phyloP scores from a whole-genome alignment of 768 basidiomycete genomes.

The Russula lepida region DNA sequence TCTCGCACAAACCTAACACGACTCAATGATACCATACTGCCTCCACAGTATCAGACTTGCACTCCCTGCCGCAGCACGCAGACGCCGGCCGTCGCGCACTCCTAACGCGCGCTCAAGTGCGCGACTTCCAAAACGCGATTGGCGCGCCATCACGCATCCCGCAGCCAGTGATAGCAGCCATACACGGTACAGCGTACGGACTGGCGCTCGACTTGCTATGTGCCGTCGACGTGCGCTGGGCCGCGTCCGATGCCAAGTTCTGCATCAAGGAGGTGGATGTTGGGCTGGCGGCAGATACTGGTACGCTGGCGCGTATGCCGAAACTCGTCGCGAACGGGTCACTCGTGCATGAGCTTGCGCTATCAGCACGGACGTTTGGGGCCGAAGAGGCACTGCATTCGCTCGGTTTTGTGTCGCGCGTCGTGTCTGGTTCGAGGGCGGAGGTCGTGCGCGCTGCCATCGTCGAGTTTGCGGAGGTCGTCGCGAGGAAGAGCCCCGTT shows the following conservation, averaged over 20 bases:
- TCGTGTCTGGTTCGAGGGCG: slow-evolving; percentile 50
- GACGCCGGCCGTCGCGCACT: slow-evolving; percentile 52
- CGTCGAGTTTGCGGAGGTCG: slow-evolving; percentile 51
- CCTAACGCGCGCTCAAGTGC: slow-evolving; percentile 38
- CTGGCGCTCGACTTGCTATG: slow-evolving; percentile 69
- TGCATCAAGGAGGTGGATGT: slow-evolving; percentile 83
- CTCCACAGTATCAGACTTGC: slow-evolving; percentile 6
- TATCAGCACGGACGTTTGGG: slow-evolving; percentile 64
- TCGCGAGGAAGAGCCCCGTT: slow-evolving; percentile 72
- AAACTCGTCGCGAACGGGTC: slow-evolving; percentile 71
- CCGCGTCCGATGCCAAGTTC: slow-evolving; percentile 53
- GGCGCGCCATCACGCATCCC: slow-evolving; percentile 55
- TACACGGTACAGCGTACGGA: slow-evolving; percentile 68
- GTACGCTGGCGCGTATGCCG: slow-evolving; percentile 74
- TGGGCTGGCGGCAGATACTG: slow-evolving; percentile 82
- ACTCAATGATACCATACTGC: neutral
- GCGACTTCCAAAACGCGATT: slow-evolving; percentile 63
- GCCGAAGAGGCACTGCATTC: slow-evolving; percentile 52
- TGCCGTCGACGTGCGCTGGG: slow-evolving; percentile 74
- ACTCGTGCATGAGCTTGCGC: slow-evolving; percentile 63
- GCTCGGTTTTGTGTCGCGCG: slow-evolving; percentile 64
- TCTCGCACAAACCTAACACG: neutral
- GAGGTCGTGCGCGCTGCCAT: slow-evolving; percentile 57
- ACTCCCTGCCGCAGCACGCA: slow-evolving; percentile 26
- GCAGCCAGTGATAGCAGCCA: slow-evolving; percentile 77